phyloP scores from a whole-genome alignment of 2,329 filamentous ascomycete genomes.

The Podosphaera aphanis region DNA sequence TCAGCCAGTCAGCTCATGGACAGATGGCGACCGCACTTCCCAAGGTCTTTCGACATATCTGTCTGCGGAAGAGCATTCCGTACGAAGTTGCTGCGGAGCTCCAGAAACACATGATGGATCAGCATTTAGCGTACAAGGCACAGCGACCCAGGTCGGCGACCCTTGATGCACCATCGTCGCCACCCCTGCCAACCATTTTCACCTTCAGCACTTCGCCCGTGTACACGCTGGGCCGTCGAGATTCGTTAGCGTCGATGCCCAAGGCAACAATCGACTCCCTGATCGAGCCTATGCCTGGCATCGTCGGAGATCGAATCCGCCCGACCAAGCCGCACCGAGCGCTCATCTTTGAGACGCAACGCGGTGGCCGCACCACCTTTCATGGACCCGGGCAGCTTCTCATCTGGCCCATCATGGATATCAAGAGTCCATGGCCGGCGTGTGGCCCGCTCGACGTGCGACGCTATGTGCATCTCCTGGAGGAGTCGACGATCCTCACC shows the following conservation, averaged over 20 bases:
- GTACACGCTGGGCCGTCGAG: conserved; percentile 76
- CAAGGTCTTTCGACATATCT: conserved; percentile 31
- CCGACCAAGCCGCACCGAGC: conserved; percentile 3
- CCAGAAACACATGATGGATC: conserved; percentile 30
- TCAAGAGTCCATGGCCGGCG: conserved; percentile 21
- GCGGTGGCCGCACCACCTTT: conserved; percentile 82
- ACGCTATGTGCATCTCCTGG: conserved; percentile 56
- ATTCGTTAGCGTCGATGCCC: conserved; percentile 26
- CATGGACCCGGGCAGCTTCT: conserved; percentile 86
- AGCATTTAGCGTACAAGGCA: conserved; percentile 35
- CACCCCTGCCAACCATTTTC: conserved; percentile 45
- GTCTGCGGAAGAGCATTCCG: conserved; percentile 27
- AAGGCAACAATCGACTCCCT: conserved; percentile 19
- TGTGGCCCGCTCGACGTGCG: conserved; percentile 28
- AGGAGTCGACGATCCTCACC: conserved; percentile 48
- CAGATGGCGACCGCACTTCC: neutral
- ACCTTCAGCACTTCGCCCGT: conserved; percentile 65
- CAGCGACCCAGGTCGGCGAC: conserved; percentile 13
- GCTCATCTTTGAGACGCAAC: conserved; percentile 20
- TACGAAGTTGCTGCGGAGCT: conserved; percentile 30
- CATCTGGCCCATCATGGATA: conserved; percentile 76
- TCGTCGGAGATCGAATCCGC: neutral
- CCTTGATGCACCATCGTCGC: conserved; percentile 7
- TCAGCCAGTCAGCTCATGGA: no score
- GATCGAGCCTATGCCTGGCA: conserved; percentile 3